Evolutionary conservation across 176 grass and related monocot genomes (phyloP), one percentile per base, ranked within the genome.

Genomic region (Cymbopogon citratus): DNA sequence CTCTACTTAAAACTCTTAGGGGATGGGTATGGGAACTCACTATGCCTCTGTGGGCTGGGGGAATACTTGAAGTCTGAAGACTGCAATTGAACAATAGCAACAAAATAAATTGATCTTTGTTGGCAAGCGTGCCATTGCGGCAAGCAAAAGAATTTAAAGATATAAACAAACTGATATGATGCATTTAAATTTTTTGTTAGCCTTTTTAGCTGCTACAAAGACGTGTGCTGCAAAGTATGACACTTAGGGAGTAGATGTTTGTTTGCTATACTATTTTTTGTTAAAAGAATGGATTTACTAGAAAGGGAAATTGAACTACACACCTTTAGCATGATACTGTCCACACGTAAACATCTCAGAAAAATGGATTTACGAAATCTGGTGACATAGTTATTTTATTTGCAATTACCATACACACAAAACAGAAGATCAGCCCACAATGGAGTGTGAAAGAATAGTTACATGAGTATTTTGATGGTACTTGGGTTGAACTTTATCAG

Each of bases 401-500:
- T 28, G 5, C 26, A 28, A 27, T 26, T 13, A 71, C 71, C 65
- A 26, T 41, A 87, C 12, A 10, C 80, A 78, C 25, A 18, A 78
- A 18, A 27, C 3, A 29, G 1, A 62, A n/a, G 1, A 38, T 5
- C 18, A 61, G 29, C 31, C 28, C 12, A 27, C 15, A 63, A 24
- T 48, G 43, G 72, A 69, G 9, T 9, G 1, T 24, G 29, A 43
- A 63, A 76, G 39, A 87, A 62, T 23, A 26, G 43, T 64, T 77
- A 81, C 87, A 82, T 63, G 81, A 69, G 49, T 13, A 38, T 75
- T 84, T 63, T 83, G 80, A 73, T 65, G 73, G 79, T 73, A 87
- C 64, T 61, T 94, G 19, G 77, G 38, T 71, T 89, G 84, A 57
- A 80, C 85, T 81, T 90, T 90, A 71, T 87, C 83, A 5, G 92